phyloP scores from a whole-genome alignment of 2,329 filamentous ascomycete species.

The Clarireedia monteithiana region DNA sequence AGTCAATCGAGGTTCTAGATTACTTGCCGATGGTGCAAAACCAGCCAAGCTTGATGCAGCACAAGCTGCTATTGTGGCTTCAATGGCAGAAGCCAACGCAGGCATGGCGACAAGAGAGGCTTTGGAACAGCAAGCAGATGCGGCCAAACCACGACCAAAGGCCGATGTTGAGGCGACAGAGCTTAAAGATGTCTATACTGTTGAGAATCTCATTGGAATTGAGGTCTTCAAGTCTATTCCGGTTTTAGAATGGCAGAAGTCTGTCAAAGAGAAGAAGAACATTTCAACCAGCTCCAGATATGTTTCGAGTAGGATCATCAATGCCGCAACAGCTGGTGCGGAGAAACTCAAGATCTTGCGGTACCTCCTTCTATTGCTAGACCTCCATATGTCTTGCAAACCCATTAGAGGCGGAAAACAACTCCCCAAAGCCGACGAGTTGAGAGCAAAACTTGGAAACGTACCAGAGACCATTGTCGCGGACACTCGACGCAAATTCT shows the following conservation, averaged over 20 bases:
- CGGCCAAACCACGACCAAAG: conserved; percentile 64
- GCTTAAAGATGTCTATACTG: conserved; percentile 66
- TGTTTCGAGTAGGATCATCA: conserved; percentile 51
- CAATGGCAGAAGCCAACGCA: conserved; percentile 52
- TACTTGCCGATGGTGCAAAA: conserved; percentile 27
- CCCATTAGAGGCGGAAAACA: conserved; percentile 37
- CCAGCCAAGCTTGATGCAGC: conserved; percentile 47
- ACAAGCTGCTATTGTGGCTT: conserved; percentile 52
- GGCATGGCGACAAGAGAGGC: conserved; percentile 61
- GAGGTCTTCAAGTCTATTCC: conserved; percentile 61
- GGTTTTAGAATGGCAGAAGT: conserved; percentile 68
- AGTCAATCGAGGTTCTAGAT: conserved; percentile 31
- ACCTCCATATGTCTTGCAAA: conserved; percentile 42
- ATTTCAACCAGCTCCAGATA: conserved; percentile 51
- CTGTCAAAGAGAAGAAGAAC: conserved; percentile 48
- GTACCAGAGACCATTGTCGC: conserved; percentile 57
- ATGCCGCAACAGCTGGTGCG: conserved; percentile 38
- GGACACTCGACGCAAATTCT: conserved; percentile 62
- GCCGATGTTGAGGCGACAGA: conserved; percentile 60
- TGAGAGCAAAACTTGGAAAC: conserved; percentile 44
- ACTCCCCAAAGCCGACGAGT: conserved; percentile 54
- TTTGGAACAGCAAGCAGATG: conserved; percentile 56
- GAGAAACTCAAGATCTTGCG: conserved; percentile 51
- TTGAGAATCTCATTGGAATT: conserved; percentile 56
- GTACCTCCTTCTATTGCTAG: conserved; percentile 50